Base-by-base conservation (phyloP, 768 basidiomycete genomes). In the Boletus speciosus region DNA sequence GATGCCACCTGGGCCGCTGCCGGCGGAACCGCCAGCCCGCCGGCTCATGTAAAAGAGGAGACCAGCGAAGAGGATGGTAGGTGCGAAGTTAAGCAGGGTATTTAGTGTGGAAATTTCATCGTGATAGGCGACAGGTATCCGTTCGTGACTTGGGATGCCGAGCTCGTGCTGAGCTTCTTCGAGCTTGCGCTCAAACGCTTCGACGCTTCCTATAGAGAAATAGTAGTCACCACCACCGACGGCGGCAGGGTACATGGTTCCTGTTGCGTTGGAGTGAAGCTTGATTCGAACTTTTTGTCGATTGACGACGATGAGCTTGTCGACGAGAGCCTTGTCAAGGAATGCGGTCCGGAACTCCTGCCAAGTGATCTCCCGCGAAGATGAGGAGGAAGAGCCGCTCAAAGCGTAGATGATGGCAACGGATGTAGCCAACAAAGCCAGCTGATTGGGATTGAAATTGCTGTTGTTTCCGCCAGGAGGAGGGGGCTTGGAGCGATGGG, bases 331-430 rank as follows among this genome's bases (percentile, higher is more conserved):
- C 68, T 95, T 94, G 73, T 96, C 89, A 43, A 99, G 86, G 78
- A 99, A 93, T 10, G 93, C 93, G 42, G 92, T 95, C 49, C 94
- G 85, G 77, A 99, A 99, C 73, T 98, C 97, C 73, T 98, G 95
- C 96, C 97, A 99, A 59, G 97, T 99, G 61, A 99, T 98, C 74
- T 99, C 97, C 55, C 89, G 83, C 1, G 88, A 83, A 25, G 75
- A 72, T 0, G 74, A 69, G 5, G 80, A 74, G 0, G 75, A 70
- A 37, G 74, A 76, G 29, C 68, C 66, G 12, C 84, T 79, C 53
- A 82, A 76, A 14, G 81, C 80, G 61, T 86, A 89, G 14, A 87
- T 75, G 61, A 87, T 78, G 63, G 84, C 86, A 21, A 82, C 80
- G 31, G 74, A 67, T 14, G 83, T 77, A 27, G 81, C 80, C 49